phyloP scores from a whole-genome alignment of 2,329 filamentous ascomycete species.

The Beauveria sp. region DNA sequence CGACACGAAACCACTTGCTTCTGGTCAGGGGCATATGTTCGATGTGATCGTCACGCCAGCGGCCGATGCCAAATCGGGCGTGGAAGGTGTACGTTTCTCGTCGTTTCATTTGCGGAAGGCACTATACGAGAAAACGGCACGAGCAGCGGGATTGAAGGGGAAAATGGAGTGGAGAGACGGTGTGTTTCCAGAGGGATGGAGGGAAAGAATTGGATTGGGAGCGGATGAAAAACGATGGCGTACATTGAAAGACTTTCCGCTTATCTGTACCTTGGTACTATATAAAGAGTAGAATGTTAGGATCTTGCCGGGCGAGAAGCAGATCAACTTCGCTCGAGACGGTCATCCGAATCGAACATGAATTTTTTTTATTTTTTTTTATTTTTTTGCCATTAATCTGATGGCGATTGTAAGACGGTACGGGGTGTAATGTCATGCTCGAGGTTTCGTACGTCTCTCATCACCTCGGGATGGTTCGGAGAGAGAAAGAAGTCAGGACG shows the following conservation, averaged over 20 bases:
- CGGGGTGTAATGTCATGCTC: no score
- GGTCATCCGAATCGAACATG: no score
- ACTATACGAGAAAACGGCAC: conserved; percentile 11
- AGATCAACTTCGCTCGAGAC: no score
- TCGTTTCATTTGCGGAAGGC: conserved; percentile 11
- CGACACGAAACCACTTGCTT: not conserved
- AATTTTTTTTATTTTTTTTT: no score
- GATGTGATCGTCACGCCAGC: not conserved
- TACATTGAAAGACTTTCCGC: not conserved
- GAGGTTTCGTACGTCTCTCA: no score
- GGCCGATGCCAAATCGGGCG: not conserved
- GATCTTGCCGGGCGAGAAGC: no score
- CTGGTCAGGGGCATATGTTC: not conserved
- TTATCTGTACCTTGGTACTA: not conserved
- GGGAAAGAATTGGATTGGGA: not conserved
- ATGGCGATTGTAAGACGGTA: no score
- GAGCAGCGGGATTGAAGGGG: conserved; percentile 4
- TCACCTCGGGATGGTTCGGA: no score
- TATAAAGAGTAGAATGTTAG: not conserved
- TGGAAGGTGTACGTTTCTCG: not conserved
- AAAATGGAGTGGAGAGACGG: not conserved
- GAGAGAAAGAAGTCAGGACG: no score
- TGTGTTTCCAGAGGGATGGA: not conserved
- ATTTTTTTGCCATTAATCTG: no score
- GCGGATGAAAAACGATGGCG: not conserved